phyloP scores from a whole-genome alignment of 139 green algal genomes.

The Auxenochlorella pyrenoidosa region DNA sequence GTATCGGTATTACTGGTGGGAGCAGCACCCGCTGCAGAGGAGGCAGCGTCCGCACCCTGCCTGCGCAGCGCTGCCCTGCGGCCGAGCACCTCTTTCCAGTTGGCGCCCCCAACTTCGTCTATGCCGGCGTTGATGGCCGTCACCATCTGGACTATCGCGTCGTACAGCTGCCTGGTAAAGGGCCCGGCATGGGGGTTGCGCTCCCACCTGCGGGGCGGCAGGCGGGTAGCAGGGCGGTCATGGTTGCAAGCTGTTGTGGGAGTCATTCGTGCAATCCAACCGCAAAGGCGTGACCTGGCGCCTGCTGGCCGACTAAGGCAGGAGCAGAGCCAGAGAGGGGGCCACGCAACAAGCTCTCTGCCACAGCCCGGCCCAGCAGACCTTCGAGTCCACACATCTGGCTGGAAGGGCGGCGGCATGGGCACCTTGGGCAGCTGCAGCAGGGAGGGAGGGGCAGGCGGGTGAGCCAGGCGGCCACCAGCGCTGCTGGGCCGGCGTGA shows the following conservation, averaged over 20 bases:
- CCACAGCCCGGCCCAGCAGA: not conserved
- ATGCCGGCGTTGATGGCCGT: not conserved
- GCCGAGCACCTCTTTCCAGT: slow-evolving; percentile 20
- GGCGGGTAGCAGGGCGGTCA: too few species aligned
- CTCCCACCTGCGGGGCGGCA: not conserved
- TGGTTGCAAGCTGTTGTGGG: too few species aligned
- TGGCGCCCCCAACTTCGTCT: not conserved
- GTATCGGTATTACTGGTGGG: too few species aligned
- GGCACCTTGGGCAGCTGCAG: not conserved
- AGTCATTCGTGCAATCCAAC: too few species aligned
- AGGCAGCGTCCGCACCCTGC: not conserved
- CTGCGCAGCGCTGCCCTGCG: not conserved
- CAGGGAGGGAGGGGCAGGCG: not conserved
- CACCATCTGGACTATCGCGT: not conserved
- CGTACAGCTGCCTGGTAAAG: not conserved
- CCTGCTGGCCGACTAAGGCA: too few species aligned
- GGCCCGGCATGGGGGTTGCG: not conserved
- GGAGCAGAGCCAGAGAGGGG: too few species aligned
- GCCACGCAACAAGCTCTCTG: too few species aligned
- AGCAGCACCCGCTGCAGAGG: too few species aligned
- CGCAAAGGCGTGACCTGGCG: too few species aligned
- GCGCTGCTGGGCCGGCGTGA: too few species aligned
- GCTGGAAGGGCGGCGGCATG: slow-evolving; percentile 3
- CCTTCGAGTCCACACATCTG: not conserved
- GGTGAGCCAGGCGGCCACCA: not conserved